Conservation (phyloP, 2,329 filamentous ascomycete genomes). For the Sclerotinia glacialis region DNA sequence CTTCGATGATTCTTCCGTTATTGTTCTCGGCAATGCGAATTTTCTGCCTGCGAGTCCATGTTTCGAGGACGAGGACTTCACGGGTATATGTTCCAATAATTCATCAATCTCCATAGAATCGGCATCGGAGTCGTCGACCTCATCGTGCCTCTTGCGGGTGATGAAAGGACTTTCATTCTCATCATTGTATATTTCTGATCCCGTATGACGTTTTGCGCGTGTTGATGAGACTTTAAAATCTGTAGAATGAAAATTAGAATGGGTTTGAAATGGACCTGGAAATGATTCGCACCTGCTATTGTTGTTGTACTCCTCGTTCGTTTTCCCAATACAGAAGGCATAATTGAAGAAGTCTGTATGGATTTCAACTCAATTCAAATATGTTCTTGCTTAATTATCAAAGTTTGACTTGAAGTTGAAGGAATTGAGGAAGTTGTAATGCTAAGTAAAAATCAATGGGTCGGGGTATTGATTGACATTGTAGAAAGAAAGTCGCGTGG, state of each 20-base stretch:
- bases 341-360: constrained; percentile 29
- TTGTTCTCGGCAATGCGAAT: constrained; percentile 44
- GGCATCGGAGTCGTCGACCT: constrained; percentile 39
- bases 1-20: constrained; percentile 41
- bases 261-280: constrained; percentile 13
- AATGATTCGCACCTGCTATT: constrained; percentile 40
- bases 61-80: constrained; percentile 45
- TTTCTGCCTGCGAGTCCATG: constrained; percentile 45
- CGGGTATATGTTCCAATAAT: constrained; percentile 32
- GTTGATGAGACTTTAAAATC: constrained; percentile 31
- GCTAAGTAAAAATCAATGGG: not conserved
- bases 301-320: constrained; percentile 43
- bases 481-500: constrained; percentile 5
- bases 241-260: constrained; percentile 26
- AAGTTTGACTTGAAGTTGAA: constrained; percentile 11
- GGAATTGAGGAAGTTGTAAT: constrained; percentile 15
- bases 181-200: constrained; percentile 50
- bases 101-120: constrained; percentile 47
- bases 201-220: constrained; percentile 48
- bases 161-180: constrained; percentile 65
- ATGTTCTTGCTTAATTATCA: constrained; percentile 24
- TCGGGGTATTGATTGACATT: not conserved
- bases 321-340: constrained; percentile 47
- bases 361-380: constrained; percentile 8
- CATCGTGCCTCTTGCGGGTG: constrained; percentile 38